A percentile compares a stretch with the other conserved stretches of the same genome.
phyloP scores from a whole-genome alignment of 1,284 basidiomycete genomes.

The Leccinum griseonigrum region DNA sequence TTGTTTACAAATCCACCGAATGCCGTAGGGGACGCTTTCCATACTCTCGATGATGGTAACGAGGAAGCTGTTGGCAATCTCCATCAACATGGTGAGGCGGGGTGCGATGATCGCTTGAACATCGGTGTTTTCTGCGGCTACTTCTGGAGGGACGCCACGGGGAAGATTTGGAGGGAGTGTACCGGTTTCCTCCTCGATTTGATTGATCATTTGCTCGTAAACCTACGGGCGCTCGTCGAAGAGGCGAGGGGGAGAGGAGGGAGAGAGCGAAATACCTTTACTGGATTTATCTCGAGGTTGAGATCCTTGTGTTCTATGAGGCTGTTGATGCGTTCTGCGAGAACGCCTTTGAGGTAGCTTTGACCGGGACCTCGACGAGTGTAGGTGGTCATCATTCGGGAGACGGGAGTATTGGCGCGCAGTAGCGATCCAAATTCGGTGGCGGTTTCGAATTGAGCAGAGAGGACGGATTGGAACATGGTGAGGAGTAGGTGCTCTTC shows the following conservation, averaged over 20 bases:
- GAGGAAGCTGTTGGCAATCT: conserved; percentile 97
- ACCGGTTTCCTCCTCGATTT: conserved; percentile 96
- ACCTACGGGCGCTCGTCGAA: conserved; percentile 47
- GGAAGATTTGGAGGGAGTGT: conserved; percentile 87
- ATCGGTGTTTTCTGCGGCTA: conserved; percentile 90
- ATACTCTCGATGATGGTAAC: conserved; percentile 98
- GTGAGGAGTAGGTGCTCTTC: conserved; percentile 98
- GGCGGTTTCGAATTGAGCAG: conserved; percentile 97
- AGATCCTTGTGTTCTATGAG: conserved; percentile 98
- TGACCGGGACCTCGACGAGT: conserved; percentile 97
- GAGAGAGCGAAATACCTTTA: conserved; percentile 66
- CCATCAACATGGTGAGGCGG: conserved; percentile 96
- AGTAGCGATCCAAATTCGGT: conserved; percentile 97
- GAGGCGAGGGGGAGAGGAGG: background rate
- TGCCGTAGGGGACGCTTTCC: conserved; percentile 97
- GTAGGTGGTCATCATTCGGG: conserved; percentile 99
- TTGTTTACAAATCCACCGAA: conserved; percentile 99
- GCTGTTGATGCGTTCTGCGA: conserved; percentile 97
- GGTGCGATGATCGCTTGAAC: conserved; percentile 98
- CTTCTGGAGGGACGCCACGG: conserved; percentile 88
- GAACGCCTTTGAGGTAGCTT: conserved; percentile 93
- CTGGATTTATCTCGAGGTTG: conserved; percentile 97
- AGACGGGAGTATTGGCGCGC: conserved; percentile 97
- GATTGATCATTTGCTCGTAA: conserved; percentile 98
- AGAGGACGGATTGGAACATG: conserved; percentile 98